These are phyloP conservation scores for Priceomyces carsonii DNA, from an alignment of 805 yeast species.

Conservation along the genomic window DNA sequence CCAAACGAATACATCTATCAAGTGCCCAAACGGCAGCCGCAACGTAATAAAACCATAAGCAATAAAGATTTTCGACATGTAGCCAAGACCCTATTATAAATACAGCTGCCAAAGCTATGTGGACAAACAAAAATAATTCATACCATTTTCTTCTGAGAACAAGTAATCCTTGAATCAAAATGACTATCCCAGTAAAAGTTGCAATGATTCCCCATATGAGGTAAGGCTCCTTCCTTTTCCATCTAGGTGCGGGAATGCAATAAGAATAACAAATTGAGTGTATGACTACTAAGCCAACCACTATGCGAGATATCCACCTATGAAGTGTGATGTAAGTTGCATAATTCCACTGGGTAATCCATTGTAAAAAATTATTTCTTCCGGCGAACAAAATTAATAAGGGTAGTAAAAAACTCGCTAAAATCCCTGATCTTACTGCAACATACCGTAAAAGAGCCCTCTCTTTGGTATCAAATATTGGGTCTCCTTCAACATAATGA, in stretches of 20 bases:
- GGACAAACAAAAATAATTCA: conserved; percentile 56
- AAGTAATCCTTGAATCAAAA: conserved; percentile 48
- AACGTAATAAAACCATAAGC: conserved; percentile 45
- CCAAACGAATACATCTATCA: conserved; percentile 60
- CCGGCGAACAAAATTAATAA: conserved; percentile 36
- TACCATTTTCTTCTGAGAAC: conserved; percentile 48
- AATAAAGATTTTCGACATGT: conserved; percentile 46
- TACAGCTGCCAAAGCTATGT: conserved; percentile 53
- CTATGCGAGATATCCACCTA: conserved; percentile 28
- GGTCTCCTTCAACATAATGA: conserved; percentile 29
- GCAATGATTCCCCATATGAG: conserved; percentile 31
- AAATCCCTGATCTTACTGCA: conserved; percentile 40
- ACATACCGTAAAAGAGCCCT: conserved; percentile 39
- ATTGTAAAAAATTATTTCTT: conserved; percentile 37
- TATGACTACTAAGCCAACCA: conserved; percentile 20
- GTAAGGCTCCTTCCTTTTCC: conserved; percentile 11
- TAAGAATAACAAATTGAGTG: conserved; percentile 25
- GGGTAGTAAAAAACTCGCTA: conserved; percentile 31
- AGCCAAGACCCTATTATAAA: conserved; percentile 50
- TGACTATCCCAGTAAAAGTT: conserved; percentile 33
- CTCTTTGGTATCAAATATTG: conserved; percentile 32
- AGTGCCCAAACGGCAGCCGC: conserved; percentile 68
- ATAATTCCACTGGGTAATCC: conserved; percentile 39
- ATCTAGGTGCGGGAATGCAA: conserved; percentile 12
- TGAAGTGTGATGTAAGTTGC: conserved; percentile 28